A percentile compares a stretch with the other conserved stretches of the same genome.
phyloP scores from a whole-genome alignment of 2,329 filamentous ascomycete species.

The Coleophoma eucalyptorum region DNA sequence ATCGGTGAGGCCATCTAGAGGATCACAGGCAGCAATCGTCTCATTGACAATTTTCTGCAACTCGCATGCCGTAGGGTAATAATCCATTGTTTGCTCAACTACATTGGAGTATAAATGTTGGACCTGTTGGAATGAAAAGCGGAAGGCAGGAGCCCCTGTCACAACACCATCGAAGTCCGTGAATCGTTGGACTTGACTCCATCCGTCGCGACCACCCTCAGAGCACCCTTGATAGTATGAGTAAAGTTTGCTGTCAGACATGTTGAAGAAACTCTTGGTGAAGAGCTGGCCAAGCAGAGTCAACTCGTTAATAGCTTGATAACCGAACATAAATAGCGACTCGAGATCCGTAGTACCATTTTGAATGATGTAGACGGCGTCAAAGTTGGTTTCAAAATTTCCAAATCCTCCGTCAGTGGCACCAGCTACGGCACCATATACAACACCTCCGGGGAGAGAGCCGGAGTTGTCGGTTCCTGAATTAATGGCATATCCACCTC shows the following conservation, averaged over 20 bases:
- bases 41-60: slow-evolving; percentile 4
- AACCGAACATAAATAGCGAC: slow-evolving; percentile 33
- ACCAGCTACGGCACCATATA: slow-evolving; percentile 43
- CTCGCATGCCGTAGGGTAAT: slow-evolving; percentile 5
- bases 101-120: slow-evolving; percentile 1
- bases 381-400: slow-evolving; percentile 35
- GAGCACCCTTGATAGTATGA: slow-evolving; percentile 32
- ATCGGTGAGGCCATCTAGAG: slow-evolving; percentile 4
- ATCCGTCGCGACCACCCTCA: slow-evolving; percentile 30
- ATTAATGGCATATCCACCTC: slow-evolving; percentile 42
- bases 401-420: slow-evolving; percentile 48
- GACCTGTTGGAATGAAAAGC: slow-evolving; percentile 25
- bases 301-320: slow-evolving; percentile 32
- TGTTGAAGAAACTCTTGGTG: slow-evolving; percentile 36
- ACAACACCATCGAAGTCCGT: slow-evolving; percentile 33
- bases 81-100: slow-evolving; percentile 3
- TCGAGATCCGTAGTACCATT: slow-evolving; percentile 36
- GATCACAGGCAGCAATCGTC: slow-evolving; percentile 5
- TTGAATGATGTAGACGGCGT: slow-evolving; percentile 31
- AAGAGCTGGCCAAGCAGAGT: slow-evolving; percentile 38
- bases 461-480: slow-evolving; percentile 16
- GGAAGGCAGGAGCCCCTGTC: slow-evolving; percentile 31
- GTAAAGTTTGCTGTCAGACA: slow-evolving; percentile 17
- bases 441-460: slow-evolving; percentile 34
- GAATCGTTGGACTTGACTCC: slow-evolving; percentile 32